phyloP scores from a whole-genome alignment of 208 protist genomes.

The Trypanosoma caninum region DNA sequence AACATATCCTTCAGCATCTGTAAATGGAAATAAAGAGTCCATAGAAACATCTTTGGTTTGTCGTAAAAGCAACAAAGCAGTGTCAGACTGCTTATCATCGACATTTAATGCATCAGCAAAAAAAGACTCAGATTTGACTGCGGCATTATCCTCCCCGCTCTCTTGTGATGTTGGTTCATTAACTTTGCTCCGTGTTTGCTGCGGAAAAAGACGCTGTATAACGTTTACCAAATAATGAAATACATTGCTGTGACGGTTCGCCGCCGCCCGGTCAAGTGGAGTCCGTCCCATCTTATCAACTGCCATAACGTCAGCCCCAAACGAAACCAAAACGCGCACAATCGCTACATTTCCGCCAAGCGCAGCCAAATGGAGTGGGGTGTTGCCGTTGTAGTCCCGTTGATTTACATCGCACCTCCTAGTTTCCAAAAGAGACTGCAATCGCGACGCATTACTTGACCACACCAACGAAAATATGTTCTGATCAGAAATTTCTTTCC shows the following conservation, averaged over 20 bases:
- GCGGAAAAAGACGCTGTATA: constrained; percentile 22
- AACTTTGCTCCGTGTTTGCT: constrained; percentile 15
- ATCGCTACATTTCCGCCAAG: constrained; percentile 75
- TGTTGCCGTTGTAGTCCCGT: constrained; percentile 87
- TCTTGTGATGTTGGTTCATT: constrained; percentile 1
- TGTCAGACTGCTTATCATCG: too few species aligned
- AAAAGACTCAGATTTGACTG: background rate
- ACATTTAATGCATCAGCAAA: background rate
- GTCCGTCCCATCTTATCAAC: constrained; percentile 74
- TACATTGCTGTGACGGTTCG: constrained; percentile 74
- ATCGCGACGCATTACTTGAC: constrained; percentile 67
- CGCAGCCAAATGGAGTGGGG: constrained; percentile 80
- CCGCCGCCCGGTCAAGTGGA: constrained; percentile 78
- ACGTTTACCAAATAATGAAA: constrained; percentile 57
- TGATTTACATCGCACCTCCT: constrained; percentile 64
- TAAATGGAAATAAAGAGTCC: background rate
- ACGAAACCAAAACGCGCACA: constrained; percentile 77
- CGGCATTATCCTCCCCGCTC: background rate
- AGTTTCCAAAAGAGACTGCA: constrained; percentile 75
- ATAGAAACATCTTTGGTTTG: too few species aligned
- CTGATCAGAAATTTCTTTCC: constrained; percentile 46
- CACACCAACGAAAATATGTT: constrained; percentile 86
- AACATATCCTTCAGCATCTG: background rate
- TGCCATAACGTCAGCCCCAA: constrained; percentile 69
- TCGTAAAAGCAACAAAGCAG: too few species aligned